Conservation (phyloP, 768 basidiomycete genomes). For the Amylocystis lapponica region DNA sequence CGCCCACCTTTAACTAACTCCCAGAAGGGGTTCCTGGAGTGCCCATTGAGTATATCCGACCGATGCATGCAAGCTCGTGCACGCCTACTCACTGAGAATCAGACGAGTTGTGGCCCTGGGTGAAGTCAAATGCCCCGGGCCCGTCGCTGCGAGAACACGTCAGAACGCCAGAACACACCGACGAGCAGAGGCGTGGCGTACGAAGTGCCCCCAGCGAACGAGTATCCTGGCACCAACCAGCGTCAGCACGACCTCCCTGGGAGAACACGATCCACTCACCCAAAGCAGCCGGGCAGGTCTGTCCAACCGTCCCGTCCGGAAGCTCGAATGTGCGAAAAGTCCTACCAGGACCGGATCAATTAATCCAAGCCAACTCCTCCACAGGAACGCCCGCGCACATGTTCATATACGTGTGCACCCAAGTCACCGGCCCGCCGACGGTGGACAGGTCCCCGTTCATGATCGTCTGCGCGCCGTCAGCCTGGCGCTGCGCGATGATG, state of each 20-base stretch:
- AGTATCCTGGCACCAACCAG: constrained; percentile 43
- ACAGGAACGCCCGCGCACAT: constrained; percentile 43
- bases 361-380: background rate
- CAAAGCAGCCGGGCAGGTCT: constrained; percentile 75
- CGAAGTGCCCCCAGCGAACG: constrained; percentile 81
- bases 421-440: constrained; percentile 57
- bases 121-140: constrained; percentile 73
- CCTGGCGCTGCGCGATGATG: constrained; percentile 67
- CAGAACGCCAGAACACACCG: background rate
- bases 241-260: constrained; percentile 3
- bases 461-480: constrained; percentile 58
- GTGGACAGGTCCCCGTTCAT: constrained; percentile 44
- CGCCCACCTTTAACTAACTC: constrained; percentile 63
- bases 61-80: constrained; percentile 4
- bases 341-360: no score
- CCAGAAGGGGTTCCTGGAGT: constrained; percentile 75
- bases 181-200: constrained; percentile 26
- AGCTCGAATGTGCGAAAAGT: constrained; percentile 57
- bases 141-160: constrained; percentile 50
- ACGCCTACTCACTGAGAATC: constrained; percentile 40
- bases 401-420: constrained; percentile 63
- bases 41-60: constrained; percentile 2
- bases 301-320: constrained; percentile 58
- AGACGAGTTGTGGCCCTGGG: constrained; percentile 67
- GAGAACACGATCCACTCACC: constrained; percentile 39